Percentiles rank a stretch among this genome's conserved stretches.
These are phyloP conservation scores for Linnemannia elongata DNA, from an alignment of 192 early-diverging fungal species.

Conservation along the genomic window DNA sequence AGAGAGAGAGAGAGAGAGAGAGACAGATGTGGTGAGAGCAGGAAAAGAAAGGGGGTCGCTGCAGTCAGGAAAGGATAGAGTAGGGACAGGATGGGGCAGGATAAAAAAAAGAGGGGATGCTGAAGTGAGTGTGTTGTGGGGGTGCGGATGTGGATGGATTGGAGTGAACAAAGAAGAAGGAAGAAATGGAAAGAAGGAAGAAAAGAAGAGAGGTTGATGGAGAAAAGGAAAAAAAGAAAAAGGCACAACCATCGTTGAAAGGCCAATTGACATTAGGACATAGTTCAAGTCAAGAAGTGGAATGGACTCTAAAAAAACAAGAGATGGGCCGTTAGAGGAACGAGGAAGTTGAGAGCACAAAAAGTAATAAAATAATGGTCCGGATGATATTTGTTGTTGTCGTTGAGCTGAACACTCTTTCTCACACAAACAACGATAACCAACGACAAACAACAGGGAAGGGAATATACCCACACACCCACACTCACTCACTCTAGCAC, in stretches of 20 bases:
- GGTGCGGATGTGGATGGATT: neutral
- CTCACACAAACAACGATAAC: too few species aligned
- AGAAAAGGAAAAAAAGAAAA: neutral
- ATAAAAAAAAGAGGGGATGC: neutral
- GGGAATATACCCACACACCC: too few species aligned
- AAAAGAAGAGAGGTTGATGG: neutral
- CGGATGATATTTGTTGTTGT: neutral
- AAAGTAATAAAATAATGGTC: neutral
- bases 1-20: neutral
- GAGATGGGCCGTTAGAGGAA: neutral
- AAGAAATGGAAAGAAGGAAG: neutral
- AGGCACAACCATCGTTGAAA: neutral
- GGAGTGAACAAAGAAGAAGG: neutral
- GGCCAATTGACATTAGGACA: neutral
- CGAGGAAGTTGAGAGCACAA: neutral
- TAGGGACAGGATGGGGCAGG: too few species aligned
- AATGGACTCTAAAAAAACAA: conserved; percentile 1
- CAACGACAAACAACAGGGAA: too few species aligned
- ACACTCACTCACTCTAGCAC: too few species aligned
- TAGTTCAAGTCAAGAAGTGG: neutral
- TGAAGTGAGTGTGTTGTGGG: neutral
- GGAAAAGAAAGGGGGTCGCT: neutral
- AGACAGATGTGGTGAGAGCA: neutral
- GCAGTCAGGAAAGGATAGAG: neutral
- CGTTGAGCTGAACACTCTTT: neutral